These are phyloP conservation scores for Plasmodium coatneyi DNA, from an alignment of 169 alveolate genomes.

Conservation along the genomic window DNA sequence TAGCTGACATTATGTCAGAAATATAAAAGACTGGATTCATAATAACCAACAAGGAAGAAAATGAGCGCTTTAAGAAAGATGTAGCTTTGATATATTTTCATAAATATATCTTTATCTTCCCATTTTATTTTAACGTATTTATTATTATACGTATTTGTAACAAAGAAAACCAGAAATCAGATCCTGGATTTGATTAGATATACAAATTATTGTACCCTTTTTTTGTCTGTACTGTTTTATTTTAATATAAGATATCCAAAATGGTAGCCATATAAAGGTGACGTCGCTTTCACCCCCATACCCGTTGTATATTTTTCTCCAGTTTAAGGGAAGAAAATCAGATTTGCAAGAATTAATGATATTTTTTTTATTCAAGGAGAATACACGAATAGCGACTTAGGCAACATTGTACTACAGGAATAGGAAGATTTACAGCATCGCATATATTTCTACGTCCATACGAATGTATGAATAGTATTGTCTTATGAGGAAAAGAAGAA, in stretches of 20 bases:
- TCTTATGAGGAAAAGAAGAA: background rate
- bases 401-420: background rate
- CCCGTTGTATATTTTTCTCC: constrained; percentile 7
- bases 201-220: background rate
- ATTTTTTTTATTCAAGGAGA: background rate
- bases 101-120: constrained; percentile 10
- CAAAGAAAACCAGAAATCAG: constrained; percentile 1
- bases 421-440: background rate
- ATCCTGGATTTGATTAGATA: constrained; percentile 13
- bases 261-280: constrained; percentile 26
- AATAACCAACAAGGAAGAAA: background rate
- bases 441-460: background rate
- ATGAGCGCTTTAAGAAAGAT: constrained; percentile 25
- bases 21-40: background rate
- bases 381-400: background rate
- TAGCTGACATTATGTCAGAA: constrained; percentile 25
- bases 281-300: background rate
- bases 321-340: constrained; percentile 7
- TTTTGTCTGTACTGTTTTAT: background rate
- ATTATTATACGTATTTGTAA: constrained; percentile 1
- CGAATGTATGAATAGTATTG: background rate
- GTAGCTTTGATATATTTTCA: background rate
- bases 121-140: background rate
- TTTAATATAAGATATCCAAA: constrained; percentile 14
- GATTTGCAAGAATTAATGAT: constrained; percentile 10